Evolutionary conservation across 208 protist genomes (phyloP), one percentile per base, ranked within the genome.

Genomic region (Trypanosoma conorhini): DNA sequence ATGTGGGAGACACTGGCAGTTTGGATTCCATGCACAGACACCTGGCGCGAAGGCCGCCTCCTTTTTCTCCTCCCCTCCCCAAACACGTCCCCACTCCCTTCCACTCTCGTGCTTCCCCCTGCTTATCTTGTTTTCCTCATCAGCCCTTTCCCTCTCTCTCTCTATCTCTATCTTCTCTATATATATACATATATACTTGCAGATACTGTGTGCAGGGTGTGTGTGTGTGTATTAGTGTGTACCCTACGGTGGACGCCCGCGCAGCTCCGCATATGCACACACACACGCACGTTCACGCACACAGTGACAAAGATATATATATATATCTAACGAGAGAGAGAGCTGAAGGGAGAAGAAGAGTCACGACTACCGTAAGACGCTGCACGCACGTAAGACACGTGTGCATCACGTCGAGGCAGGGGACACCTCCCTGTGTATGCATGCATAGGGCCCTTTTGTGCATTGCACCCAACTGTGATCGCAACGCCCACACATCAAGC

Each of bases 161-260:
- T 10, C 15, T 5, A 22, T 58, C 1, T 58, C 7, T 58, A 62
- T 51, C 21, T 51, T 5, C 2, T 58, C 1, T 58, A 58, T 58
- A 62, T 46, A 62, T 38, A 62, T 62, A 62, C 1, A 62, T 46
- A 17, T 62, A 62, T 62, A 46, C n/a, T n/a, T n/a, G n/a, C n/a
- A n/a, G n/a, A n/a, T n/a, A n/a, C n/a, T n/a, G n/a, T n/a, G n/a
- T n/a, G n/a, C n/a, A n/a, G n/a, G n/a, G n/a, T n/a, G n/a, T n/a
- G n/a, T n/a, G n/a, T n/a, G n/a, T n/a, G n/a, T n/a, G n/a, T n/a
- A n/a, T n/a, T n/a, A n/a, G n/a, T n/a, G n/a, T n/a, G n/a, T n/a
- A n/a, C n/a, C n/a, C n/a, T n/a, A n/a, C n/a, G n/a, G n/a, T n/a
- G n/a, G n/a, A n/a, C n/a, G n/a, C n/a, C n/a, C n/a, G n/a, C n/a